These are phyloP conservation scores for Artemisia annua DNA, from an alignment of 129 eudicot species.

Conservation along the genomic window DNA sequence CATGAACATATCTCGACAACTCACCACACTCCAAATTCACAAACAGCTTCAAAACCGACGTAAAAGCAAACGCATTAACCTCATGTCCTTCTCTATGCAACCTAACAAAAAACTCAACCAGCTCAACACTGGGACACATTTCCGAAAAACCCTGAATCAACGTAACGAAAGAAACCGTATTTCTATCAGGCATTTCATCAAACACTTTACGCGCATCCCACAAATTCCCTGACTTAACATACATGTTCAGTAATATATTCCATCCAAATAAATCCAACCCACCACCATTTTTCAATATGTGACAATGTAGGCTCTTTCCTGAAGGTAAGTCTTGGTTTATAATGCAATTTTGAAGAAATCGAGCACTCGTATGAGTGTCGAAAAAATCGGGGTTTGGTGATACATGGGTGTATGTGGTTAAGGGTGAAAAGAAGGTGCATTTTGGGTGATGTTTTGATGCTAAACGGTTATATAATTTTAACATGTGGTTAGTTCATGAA, in stretches of 20 bases:
- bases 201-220: slow-evolving; percentile 54
- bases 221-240: slow-evolving; percentile 37
- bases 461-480: too few species aligned
- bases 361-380: slow-evolving; percentile 43
- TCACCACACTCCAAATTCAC: slow-evolving; percentile 58
- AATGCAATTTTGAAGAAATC: slow-evolving; percentile 46
- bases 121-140: slow-evolving; percentile 29
- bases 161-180: slow-evolving; percentile 63
- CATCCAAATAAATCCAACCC: slow-evolving; percentile 66
- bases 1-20: slow-evolving; percentile 49
- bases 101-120: slow-evolving; percentile 46
- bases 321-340: slow-evolving; percentile 27
- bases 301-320: slow-evolving; percentile 58
- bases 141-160: slow-evolving; percentile 53
- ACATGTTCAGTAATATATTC: slow-evolving; percentile 63
- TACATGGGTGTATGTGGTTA: slow-evolving; percentile 25
- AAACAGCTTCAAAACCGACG: slow-evolving; percentile 62
- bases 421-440: slow-evolving; percentile 22
- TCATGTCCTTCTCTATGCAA: slow-evolving; percentile 72
- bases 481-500: neutral
- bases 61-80: slow-evolving; percentile 70
- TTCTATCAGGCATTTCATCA: slow-evolving; percentile 68
- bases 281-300: slow-evolving; percentile 45
- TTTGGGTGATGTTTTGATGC: slow-evolving; percentile 6
- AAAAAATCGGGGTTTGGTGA: slow-evolving; percentile 24